phyloP scores from a whole-genome alignment of 257 asterid species.

The Primulina tabacum region DNA sequence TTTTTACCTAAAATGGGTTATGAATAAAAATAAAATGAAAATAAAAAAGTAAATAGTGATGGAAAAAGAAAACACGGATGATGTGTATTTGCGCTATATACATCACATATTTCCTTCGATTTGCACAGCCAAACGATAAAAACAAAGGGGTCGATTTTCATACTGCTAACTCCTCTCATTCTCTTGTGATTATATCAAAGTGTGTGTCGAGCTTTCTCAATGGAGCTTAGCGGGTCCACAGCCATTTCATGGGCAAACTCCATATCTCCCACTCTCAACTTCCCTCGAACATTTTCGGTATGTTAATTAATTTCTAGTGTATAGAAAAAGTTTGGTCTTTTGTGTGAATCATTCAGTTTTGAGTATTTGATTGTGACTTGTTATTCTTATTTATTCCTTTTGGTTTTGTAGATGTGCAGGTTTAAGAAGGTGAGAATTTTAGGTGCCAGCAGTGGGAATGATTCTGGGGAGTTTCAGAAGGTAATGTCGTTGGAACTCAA shows the following conservation, averaged over 20 bases:
- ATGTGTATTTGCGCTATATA: no score
- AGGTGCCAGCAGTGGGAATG: constrained; percentile 25
- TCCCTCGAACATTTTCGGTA: constrained; percentile 41
- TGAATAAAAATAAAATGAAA: no score
- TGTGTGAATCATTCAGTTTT: constrained; percentile 4
- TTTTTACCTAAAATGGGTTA: no score
- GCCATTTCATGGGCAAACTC: constrained; percentile 58
- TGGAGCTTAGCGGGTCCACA: constrained; percentile 25
- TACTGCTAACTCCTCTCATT: no score
- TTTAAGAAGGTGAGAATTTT: constrained; percentile 34
- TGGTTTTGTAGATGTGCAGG: constrained; percentile 37
- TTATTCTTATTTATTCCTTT: constrained; percentile 4
- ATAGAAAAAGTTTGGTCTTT: not conserved
- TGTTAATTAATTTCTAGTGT: not conserved
- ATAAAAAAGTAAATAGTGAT: no score
- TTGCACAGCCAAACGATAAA: no score
- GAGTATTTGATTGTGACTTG: constrained; percentile 1
- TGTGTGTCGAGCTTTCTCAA: no score
- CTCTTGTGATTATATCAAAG: no score
- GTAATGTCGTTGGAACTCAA: not conserved
- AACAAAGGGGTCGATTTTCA: no score
- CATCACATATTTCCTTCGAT: no score
- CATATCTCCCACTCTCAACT: constrained; percentile 39
- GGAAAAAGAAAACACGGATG: no score
- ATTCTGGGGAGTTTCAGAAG: not conserved